phyloP scores from a whole-genome alignment of 148 eudicot genomes.

The Silene latifolia region DNA sequence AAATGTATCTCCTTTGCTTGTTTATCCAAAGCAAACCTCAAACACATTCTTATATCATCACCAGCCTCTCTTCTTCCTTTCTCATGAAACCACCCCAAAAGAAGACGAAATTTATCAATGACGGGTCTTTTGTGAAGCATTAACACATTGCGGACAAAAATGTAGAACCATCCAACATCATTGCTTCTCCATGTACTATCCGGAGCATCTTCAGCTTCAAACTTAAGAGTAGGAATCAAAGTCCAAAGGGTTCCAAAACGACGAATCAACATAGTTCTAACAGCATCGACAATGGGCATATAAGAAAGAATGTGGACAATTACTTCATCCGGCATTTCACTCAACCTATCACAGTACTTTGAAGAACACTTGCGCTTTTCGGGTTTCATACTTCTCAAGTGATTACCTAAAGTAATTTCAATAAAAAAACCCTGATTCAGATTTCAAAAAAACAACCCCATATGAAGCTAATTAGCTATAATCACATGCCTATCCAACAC shows the following conservation, averaged over 20 bases:
- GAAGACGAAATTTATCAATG: no score
- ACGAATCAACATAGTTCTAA: neutral
- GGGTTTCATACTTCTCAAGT: neutral
- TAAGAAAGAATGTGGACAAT: neutral
- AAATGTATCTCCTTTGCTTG: no score
- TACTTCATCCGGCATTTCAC: neutral
- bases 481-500: no score
- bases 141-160: no score
- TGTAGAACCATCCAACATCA: no score
- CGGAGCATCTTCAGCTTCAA: neutral
- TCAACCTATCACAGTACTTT: neutral
- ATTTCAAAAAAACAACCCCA: neutral
- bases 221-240: neutral
- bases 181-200: no score
- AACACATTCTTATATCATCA: no score
- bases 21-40: no score
- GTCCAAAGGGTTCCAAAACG: slow-evolving; percentile 11
- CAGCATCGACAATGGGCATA: neutral
- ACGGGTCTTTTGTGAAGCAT: no score
- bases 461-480: no score
- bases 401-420: neutral
- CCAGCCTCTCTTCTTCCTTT: no score
- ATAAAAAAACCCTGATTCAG: neutral
- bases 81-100: no score
- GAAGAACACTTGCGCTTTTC: neutral